A percentile compares a stretch with the other conserved stretches of the same genome.
Conservation (phyloP, 148 eudicot genomes). For the Pharnaceum exiguum region DNA sequence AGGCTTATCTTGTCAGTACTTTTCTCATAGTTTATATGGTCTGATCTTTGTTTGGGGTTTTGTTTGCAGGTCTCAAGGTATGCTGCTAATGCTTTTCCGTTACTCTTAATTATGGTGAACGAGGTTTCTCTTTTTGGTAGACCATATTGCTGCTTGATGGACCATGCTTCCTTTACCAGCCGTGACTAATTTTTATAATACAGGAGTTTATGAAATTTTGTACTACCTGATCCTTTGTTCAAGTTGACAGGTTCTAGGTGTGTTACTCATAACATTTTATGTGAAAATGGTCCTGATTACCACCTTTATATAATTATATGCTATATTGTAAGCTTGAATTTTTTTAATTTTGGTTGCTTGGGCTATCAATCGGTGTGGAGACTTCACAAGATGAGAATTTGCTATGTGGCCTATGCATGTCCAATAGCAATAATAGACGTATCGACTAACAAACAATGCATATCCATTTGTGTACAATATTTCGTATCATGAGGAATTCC, state of each 20-base stretch:
- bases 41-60: conserved; percentile 18
- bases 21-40: neutral
- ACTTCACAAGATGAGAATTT: no score
- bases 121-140: neutral
- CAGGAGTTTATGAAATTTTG: neutral
- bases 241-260: neutral
- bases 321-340: no score
- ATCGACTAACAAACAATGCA: no score
- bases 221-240: neutral
- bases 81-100: conserved; percentile 27
- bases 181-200: neutral
- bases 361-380: no score
- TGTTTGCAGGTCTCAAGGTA: conserved; percentile 78
- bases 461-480: no score
- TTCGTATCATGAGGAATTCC: no score
- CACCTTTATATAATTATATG: no score
- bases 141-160: neutral
- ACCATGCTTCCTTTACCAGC: neutral
- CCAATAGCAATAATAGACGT: no score
- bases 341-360: no score
- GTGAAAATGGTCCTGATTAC: no score
- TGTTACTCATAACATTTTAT: no score
- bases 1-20: neutral
- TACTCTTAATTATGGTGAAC: conserved; percentile 10
- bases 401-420: no score